Evolutionary conservation across 2,329 filamentous ascomycete species (phyloP).

Genomic region (Cladophialophora yegresii): DNA sequence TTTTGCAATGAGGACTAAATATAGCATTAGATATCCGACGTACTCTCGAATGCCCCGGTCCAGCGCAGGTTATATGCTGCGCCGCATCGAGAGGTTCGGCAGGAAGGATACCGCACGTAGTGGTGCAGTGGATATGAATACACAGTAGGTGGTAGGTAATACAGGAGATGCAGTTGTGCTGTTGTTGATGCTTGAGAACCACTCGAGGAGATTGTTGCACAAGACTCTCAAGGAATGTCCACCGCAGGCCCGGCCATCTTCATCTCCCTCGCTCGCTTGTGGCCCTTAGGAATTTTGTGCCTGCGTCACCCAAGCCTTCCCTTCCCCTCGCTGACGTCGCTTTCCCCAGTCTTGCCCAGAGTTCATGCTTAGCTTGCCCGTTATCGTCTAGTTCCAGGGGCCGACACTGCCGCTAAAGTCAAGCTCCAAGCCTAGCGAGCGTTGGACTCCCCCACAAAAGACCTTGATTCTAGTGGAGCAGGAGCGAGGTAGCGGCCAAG

Average conservation of each 20-base stretch:
- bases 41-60: neutral
- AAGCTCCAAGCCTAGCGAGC: neutral
- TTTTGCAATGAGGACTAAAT: neutral
- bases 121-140: neutral
- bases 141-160: conserved; percentile 5
- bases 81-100: neutral
- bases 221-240: conserved; percentile 2
- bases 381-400: conserved; percentile 17
- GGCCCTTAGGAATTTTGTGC: neutral
- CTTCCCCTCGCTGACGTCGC: conserved; percentile 12
- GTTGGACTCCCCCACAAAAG: neutral
- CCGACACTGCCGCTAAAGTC: conserved; percentile 5
- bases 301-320: conserved; percentile 9
- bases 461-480: neutral
- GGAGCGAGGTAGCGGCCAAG: neutral
- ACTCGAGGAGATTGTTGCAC: conserved; percentile 1
- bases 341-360: conserved; percentile 7
- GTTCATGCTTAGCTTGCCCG: neutral
- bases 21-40: neutral
- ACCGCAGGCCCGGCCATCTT: neutral
- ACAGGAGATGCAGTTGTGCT: neutral
- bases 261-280: neutral
- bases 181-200: neutral
- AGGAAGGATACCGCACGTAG: conserved; percentile 1
- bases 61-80: neutral